Base-by-base conservation (phyloP, 352 stramenopile genomes). In the Phytophthora sojae region DNA sequence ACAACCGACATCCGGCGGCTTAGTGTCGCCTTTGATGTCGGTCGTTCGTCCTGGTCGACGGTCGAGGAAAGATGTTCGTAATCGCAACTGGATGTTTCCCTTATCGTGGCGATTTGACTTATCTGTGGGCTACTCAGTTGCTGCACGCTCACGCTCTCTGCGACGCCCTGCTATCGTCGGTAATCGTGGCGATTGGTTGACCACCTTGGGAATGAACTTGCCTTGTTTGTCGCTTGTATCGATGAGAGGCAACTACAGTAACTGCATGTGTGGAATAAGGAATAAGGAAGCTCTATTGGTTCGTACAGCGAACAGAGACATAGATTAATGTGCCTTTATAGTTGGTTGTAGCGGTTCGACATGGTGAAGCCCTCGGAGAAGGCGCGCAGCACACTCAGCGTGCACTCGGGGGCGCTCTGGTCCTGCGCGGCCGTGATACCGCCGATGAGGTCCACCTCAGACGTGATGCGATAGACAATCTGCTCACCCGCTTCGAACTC, bases 371-470 rank as follows among this genome's bases (percentile, higher is more conserved):
- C 56, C 21, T 77, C 60, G 23, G 62, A 64, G 39, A 76, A 53
- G 45, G 26, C 67, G 23, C 50, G 59, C n/a, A 81, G 52, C 9
- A 76, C 59, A 23, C 52, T 69, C 7, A 81, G 66, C 37, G 56
- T 79, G 58, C 56, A 65, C 26, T 79, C 55, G 3, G 71, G 66
- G 9, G 44, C 56, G 45, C 59, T 74, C n/a, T 73, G 51, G 47
- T 61, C 57, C 52, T 79, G 47, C 1, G 50, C 63, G 9, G 63
- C 67, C 49, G 39, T 47, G 9, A 76, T 45, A 4, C 75, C 81
- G 4, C 64, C 61, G 0, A 88, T 39, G 54, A 83, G 75, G 58
- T 89, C 80, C 45, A 88, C 75, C 42, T 89, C 82, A 6, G 75
- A 85, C 0, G 80, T 86, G 51, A 89, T 77, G 17, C 75, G 77